Conservation (phyloP, 192 early-diverging fungal genomes). For the Rhizoclosmatium globosum region DNA sequence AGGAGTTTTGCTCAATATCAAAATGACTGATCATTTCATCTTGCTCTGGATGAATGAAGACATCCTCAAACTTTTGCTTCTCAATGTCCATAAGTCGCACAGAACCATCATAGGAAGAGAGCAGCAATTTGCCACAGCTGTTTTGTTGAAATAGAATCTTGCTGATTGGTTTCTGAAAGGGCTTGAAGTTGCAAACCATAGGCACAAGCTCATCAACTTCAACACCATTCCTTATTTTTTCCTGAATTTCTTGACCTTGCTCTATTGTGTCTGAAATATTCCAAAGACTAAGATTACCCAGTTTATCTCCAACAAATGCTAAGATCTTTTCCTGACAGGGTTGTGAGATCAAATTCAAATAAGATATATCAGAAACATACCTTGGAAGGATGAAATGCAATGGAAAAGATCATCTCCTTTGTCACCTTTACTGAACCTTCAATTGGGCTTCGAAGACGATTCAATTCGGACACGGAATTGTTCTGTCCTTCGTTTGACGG, state of each 20-base stretch:
- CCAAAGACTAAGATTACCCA: slow-evolving; percentile 11
- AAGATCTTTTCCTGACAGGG: slow-evolving; percentile 44
- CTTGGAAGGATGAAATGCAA: slow-evolving; percentile 68
- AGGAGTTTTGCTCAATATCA: slow-evolving; percentile 44
- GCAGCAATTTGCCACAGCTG: slow-evolving; percentile 55
- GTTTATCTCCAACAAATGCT: slow-evolving; percentile 63
- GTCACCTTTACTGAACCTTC: slow-evolving; percentile 39
- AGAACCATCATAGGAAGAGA: slow-evolving; percentile 68
- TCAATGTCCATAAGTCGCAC: slow-evolving; percentile 69
- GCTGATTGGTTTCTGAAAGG: slow-evolving; percentile 59
- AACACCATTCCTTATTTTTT: not conserved
- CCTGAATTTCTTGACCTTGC: not conserved
- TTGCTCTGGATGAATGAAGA: slow-evolving; percentile 56
- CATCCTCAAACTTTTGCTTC: slow-evolving; percentile 56
- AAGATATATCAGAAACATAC: slow-evolving; percentile 55
- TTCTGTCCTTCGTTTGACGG: no score
- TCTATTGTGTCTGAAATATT: slow-evolving; percentile 41
- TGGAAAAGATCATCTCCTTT: slow-evolving; percentile 40
- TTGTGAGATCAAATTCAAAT: not conserved
- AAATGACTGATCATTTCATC: slow-evolving; percentile 52
- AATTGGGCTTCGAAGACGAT: slow-evolving; percentile 4
- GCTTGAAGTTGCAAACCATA: slow-evolving; percentile 59
- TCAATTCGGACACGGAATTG: not conserved
- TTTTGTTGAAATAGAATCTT: slow-evolving; percentile 58
- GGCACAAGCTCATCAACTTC: slow-evolving; percentile 51